Evolutionary conservation across 345 rosid genomes (phyloP), one percentile per base, ranked within the genome.

Genomic region (Cardamine resedifolia): DNA sequence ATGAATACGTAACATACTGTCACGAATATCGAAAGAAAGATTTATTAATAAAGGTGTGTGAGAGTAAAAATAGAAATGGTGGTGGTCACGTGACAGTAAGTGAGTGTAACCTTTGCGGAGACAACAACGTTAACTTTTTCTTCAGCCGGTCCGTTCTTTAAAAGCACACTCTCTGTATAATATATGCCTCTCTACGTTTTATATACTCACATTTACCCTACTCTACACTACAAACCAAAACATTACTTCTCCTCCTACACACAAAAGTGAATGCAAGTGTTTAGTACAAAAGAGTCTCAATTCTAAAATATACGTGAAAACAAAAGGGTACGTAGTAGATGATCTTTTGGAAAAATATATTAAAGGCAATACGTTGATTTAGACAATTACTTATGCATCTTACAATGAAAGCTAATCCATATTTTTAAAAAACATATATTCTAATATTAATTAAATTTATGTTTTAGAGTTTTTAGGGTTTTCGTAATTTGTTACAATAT

Each of bases 51-150:
- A 3, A 36, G 4, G 41, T 36, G 18, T 15, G 45, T 39, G 6
- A 9, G 50, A 26, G 23, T 24, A 41, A 33, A 50, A 51, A 68
- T 41, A 61, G 38, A 27, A 76, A 64, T 69, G 71, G 71, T 62
- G 34, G 71, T 55, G 71, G 70, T 63, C 79, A 76, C 55, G 19
- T 57, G 71, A 76, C 55, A 57, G 75, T 47, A 61, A 70, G 45
- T 56, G 1, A 57, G 50, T 58, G 76, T 76, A 64, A 76, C 76
- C 71, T 76, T 76, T 76, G 26, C 18, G 76, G 75, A 70, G 71
- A 76, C 79, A 76, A 47, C 66, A 76, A 76, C 59, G 60, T 63
- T 70, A 56, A 26, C 60, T 63, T 76, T 75, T 53, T 48, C 36
- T 69, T 45, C 51, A 28, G 45, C 38, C 47, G 79, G 79, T 69